Conservation (phyloP, 345 rosid species). For the Gynandropsis gynandra region DNA sequence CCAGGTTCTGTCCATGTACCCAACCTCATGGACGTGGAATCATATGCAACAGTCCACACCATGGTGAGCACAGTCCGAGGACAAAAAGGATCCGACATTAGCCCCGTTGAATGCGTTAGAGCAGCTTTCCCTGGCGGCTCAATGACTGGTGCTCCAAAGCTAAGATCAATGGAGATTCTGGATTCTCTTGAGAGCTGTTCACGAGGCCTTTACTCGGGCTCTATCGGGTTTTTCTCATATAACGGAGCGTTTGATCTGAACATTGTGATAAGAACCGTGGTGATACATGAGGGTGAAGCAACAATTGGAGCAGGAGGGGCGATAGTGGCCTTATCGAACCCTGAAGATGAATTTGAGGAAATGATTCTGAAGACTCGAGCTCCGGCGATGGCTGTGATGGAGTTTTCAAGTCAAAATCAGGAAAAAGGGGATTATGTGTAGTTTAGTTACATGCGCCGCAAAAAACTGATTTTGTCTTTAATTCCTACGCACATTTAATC, state of each 20-base stretch:
- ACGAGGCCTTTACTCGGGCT: conserved; percentile 87
- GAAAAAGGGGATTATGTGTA: conserved; percentile 5
- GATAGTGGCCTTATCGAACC: conserved; percentile 67
- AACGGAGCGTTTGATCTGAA: conserved; percentile 82
- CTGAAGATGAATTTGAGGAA: conserved; percentile 85
- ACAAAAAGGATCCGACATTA: conserved; percentile 45
- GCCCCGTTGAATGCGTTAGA: conserved; percentile 61
- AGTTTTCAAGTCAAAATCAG: conserved; percentile 27
- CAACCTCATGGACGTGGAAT: conserved; percentile 85
- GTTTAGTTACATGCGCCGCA: not conserved
- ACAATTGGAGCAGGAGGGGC: conserved; percentile 95
- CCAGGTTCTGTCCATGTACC: conserved; percentile 96
- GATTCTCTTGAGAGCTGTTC: conserved; percentile 76
- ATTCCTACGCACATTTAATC: no score
- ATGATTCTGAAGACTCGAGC: conserved; percentile 80
- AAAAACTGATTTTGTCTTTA: conserved; percentile 5
- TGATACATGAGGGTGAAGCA: conserved; percentile 80
- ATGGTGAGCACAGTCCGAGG: conserved; percentile 93
- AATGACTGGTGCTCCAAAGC: conserved; percentile 97
- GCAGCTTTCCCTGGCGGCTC: conserved; percentile 98
- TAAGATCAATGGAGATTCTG: conserved; percentile 81
- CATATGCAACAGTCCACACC: conserved; percentile 92
- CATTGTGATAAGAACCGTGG: conserved; percentile 82
- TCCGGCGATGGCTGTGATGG: conserved; percentile 64
- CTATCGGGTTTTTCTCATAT: conserved; percentile 83